Evolutionary conservation across 1,139 yeast genomes (phyloP).

Genomic region (Suhomyces ambrosiae): DNA sequence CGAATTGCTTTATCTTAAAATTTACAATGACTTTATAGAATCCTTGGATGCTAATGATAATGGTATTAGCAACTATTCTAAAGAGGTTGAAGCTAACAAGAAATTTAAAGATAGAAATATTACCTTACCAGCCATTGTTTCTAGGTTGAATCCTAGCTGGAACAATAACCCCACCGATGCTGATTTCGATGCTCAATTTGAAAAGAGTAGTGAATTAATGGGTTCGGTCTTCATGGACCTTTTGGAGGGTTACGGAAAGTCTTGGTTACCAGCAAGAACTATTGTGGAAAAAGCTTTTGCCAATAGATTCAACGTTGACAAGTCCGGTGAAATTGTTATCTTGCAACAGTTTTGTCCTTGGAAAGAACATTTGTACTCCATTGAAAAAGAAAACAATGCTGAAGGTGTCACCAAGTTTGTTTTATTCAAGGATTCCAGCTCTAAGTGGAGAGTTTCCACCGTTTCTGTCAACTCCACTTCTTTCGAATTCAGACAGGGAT

Average conservation of each 20-base stretch:
- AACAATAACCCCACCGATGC: conserved; percentile 64
- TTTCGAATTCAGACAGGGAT: conserved; percentile 81
- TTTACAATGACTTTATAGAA: conserved; percentile 81
- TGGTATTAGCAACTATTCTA: conserved; percentile 77
- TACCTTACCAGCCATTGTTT: conserved; percentile 74
- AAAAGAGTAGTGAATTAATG: conserved; percentile 75
- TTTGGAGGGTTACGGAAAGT: conserved; percentile 71
- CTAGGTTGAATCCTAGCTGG: conserved; percentile 87
- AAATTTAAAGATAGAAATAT: conserved; percentile 60
- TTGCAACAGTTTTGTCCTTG: conserved; percentile 83
- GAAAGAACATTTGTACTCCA: conserved; percentile 85
- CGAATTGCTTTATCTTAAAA: conserved; percentile 66
- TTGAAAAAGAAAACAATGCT: conserved; percentile 63
- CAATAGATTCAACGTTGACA: conserved; percentile 53
- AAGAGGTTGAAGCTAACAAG: conserved; percentile 43
- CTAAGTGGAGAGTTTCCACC: conserved; percentile 88
- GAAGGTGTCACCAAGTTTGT: conserved; percentile 71
- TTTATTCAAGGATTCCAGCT: conserved; percentile 70
- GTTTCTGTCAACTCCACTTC: conserved; percentile 75
- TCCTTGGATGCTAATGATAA: conserved; percentile 96
- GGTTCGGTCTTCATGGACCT: conserved; percentile 74
- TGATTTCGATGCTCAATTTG: conserved; percentile 66
- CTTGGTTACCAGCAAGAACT: conserved; percentile 90
- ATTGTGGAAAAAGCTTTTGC: conserved; percentile 72
- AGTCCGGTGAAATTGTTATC: conserved; percentile 71